Evolutionary conservation across 306 rosid species (phyloP), one percentile per base, ranked within the genome.

Genomic region (Cicer judaicum): DNA sequence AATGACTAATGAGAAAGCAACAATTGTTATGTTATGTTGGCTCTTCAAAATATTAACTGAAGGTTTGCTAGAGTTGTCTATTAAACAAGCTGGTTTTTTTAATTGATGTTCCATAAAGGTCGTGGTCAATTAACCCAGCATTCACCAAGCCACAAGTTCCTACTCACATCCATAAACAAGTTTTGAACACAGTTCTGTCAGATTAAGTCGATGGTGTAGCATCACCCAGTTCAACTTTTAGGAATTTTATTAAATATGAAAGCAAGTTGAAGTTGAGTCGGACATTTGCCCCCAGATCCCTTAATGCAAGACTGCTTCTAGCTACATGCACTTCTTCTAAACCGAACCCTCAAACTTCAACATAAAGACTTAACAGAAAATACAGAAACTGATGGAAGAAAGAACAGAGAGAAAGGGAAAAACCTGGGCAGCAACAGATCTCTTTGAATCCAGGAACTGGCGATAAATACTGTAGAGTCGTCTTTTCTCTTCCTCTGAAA

Each of bases 391-490:
- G 36, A 34, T 42, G 34, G 46, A 12, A 44, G 40, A 24, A 10
- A 55, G 46, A 46, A 63, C 19, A 34, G 18, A 64, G 70, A 49
- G 81, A 81, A 76, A 36, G 68, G 47, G 62, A 83, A 24, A 78
- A 49, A 93, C 98, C 96, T 94, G 97, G 16, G 87, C 76, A 64
- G 96, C 88, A 75, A 90, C 86, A 2, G 97, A 90, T 86, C 86
- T 88, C 74, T 91, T 94, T 12, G 93, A 87, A 79, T 88, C 95
- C 70, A 91, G 84, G 82, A 94, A 90, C 81, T 91, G 95, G 80
- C 29, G 68, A 76, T 91, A 94, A 62, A 94, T 88, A 61, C 75
- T 76, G 71, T 88, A 87, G 36, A 94, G 91, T 79, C 92, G 86
- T 59, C 80, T 85, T 87, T 91, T 91, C 81, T 94, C 98, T 62